phyloP scores from a whole-genome alignment of 1,284 basidiomycete species.

The Volvariella volvacea region DNA sequence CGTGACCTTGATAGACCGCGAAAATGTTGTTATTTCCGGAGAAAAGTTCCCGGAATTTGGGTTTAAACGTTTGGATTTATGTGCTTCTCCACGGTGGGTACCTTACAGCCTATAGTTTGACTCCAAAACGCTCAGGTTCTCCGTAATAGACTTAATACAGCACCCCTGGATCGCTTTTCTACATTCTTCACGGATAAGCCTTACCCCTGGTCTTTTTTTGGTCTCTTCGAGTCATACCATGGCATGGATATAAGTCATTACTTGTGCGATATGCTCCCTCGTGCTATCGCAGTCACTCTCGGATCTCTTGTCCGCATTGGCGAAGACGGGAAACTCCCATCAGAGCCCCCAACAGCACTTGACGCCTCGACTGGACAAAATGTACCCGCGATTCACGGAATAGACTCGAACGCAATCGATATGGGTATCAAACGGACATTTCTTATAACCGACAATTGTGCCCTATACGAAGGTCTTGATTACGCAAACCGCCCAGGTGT shows the following conservation, averaged over 20 bases:
- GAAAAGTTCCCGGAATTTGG: too few relatives aligned
- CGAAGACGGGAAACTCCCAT: too few relatives aligned
- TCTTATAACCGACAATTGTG: not conserved
- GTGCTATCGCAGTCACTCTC: slow-evolving; percentile 2
- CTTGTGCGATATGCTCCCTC: slow-evolving; percentile 1
- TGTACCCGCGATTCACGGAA: not conserved
- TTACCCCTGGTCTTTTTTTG: slow-evolving; percentile 8
- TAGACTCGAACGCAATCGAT: not conserved
- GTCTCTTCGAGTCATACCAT: slow-evolving; percentile 5
- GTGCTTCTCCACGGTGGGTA: too few relatives aligned
- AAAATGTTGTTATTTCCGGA: too few relatives aligned
- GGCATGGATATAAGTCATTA: slow-evolving; percentile 6
- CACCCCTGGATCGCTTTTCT: too few relatives aligned
- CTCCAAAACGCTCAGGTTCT: too few relatives aligned
- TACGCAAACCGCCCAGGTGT: not conserved
- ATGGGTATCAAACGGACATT: not conserved
- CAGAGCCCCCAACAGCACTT: too few relatives aligned
- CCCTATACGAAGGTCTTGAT: not conserved
- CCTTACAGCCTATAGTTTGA: too few relatives aligned
- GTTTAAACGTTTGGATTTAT: too few relatives aligned
- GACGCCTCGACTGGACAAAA: not conserved
- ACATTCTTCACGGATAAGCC: too few relatives aligned
- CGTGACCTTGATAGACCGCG: too few relatives aligned
- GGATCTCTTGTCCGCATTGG: too few relatives aligned
- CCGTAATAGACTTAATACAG: not conserved